phyloP scores from a whole-genome alignment of 23 red algal genomes.

The Gracilaria vermiculophylla region DNA sequence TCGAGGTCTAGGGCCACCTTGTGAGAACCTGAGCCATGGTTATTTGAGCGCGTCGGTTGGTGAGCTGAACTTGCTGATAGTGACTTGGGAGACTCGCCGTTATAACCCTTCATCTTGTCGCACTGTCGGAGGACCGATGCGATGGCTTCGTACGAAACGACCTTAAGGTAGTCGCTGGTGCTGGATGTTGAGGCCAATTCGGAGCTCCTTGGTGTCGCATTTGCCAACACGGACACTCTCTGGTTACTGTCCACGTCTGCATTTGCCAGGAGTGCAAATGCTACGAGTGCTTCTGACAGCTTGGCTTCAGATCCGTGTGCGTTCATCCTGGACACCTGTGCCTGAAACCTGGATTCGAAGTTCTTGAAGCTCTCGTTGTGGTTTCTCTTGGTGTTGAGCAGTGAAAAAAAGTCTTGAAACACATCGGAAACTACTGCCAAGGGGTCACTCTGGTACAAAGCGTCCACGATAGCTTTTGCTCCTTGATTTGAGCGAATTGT shows the following conservation, averaged over 20 bases:
- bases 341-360: constrained; percentile 13
- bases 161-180: neutral
- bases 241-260: neutral
- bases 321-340: neutral
- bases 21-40: too few relatives aligned
- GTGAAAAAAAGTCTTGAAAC: neutral
- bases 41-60: neutral
- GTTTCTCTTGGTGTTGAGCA: neutral
- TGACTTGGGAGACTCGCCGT: neutral
- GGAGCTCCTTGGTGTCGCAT: neutral
- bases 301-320: neutral
- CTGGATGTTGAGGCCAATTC: neutral
- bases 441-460: constrained; percentile 12
- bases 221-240: neutral
- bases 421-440: constrained; percentile 30
- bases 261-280: neutral
- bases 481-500: too few relatives aligned
- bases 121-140: neutral
- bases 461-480: constrained; percentile 24
- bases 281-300: constrained; percentile 4
- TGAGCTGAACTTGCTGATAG: neutral
- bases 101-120: too few relatives aligned
- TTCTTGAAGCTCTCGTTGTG: neutral
- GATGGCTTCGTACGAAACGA: neutral
- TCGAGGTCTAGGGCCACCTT: neutral